Evolutionary conservation across 768 basidiomycete genomes (phyloP).

Genomic region (Russula foetens): DNA sequence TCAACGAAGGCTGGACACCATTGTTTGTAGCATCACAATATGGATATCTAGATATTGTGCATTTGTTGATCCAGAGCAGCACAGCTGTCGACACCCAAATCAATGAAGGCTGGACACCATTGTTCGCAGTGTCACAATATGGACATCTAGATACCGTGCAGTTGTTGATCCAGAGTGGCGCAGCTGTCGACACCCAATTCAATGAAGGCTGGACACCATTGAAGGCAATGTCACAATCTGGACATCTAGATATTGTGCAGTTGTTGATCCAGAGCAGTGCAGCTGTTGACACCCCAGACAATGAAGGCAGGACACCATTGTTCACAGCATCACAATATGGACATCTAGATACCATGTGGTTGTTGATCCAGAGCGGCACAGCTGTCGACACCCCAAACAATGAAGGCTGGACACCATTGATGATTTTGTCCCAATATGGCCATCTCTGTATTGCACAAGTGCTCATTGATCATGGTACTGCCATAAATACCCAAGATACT

Average conservation of each 20-base stretch:
- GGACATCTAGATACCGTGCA: not conserved
- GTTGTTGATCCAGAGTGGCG: not conserved
- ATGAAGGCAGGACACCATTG: not conserved
- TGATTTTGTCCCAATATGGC: not conserved
- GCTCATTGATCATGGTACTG: not conserved
- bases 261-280: not conserved
- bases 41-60: no score
- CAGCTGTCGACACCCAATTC: not conserved
- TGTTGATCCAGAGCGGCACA: not conserved
- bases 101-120: not conserved
- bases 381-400: not conserved
- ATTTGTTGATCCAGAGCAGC: no score
- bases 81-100: not conserved
- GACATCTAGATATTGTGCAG: not conserved
- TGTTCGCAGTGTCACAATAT: not conserved
- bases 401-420: not conserved
- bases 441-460: not conserved
- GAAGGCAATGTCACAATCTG: not conserved
- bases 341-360: not conserved
- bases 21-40: no score
- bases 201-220: not conserved
- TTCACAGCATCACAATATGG: not conserved
- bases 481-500: not conserved
- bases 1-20: no score
- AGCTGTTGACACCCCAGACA: not conserved